Evolutionary conservation across 495 filamentous ascomycete species (phyloP).

Genomic region (Cudoniella acicularis): DNA sequence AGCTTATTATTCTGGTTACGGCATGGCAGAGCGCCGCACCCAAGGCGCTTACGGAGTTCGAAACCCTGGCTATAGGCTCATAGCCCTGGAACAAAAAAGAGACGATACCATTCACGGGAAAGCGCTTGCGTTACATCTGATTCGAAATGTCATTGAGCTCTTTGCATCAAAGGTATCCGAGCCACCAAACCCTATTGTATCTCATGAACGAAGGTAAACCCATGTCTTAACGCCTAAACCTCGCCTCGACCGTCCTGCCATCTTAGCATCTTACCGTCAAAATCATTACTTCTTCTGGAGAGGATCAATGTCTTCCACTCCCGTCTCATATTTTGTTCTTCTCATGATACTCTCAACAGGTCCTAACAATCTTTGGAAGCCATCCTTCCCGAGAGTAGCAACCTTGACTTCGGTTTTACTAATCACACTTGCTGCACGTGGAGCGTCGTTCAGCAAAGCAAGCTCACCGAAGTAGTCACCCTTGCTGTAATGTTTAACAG

Average conservation of each 20-base stretch:
- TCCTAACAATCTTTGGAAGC: conserved; percentile 89
- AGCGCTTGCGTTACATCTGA: not conserved
- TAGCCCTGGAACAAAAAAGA: not conserved
- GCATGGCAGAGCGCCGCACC: not conserved
- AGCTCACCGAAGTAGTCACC: conserved; percentile 98
- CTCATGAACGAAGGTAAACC: conserved; percentile 24
- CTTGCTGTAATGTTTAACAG: conserved; percentile 77
- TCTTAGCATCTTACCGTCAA: not conserved
- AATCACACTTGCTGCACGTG: conserved; percentile 86
- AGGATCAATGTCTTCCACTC: conserved; percentile 51
- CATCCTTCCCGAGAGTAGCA: conserved; percentile 87
- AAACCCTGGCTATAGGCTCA: not conserved
- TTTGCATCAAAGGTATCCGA: conserved; percentile 27
- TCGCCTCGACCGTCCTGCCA: not conserved
- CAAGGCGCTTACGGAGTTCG: not conserved
- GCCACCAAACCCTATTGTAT: conserved; percentile 18
- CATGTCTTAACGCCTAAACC: conserved; percentile 21
- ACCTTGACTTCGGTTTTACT: conserved; percentile 85
- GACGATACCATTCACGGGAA: not conserved
- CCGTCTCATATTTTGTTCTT: conserved; percentile 56
- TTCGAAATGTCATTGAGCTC: not conserved
- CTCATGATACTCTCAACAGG: conserved; percentile 95
- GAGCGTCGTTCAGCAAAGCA: conserved; percentile 87
- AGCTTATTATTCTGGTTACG: not conserved
- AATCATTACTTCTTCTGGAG: conserved; percentile 35